Evolutionary conservation across 2,329 filamentous ascomycete species (phyloP), one percentile per base, ranked within the genome.

Genomic region (Achaetomium macrosporum): DNA sequence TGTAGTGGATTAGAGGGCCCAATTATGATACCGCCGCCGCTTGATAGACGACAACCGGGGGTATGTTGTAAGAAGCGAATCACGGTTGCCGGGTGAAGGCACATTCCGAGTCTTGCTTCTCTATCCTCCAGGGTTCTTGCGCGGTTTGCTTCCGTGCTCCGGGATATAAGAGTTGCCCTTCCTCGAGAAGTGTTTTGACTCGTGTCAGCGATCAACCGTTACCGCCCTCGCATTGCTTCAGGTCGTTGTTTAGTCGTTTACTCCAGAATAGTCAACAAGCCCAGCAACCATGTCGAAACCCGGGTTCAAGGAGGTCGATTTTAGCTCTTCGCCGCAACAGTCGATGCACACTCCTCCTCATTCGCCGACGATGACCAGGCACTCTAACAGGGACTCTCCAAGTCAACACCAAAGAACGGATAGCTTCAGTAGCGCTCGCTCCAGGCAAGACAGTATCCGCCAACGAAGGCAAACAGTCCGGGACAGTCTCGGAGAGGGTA

Each of bases 321-420:
- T 60, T 35, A 43, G 39, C 42, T 31, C 35, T n/a, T 16, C 40
- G 16, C 25, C 50, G 15, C 36, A 54, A 20, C 33, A 47, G 8
- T 25, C 36, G 0, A 50, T 57, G 2, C 37, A 60, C 46, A 60
- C 58, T 4, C 58, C 58, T 2, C 57, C 57, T 2, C 53, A 57
- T 19, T 60, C 57, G 8, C 57, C 58, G 3, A 40, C 44, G 43
- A 58, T 53, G 50, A 36, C 39, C 19, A 53, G 47, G 16, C 50
- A 54, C 10, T 43, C 49, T 30, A 50, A 42, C 5, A 8, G 15
- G 47, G 44, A 53, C 30, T 54, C 55, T 17, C 47, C 50, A 2
- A 29, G 37, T 5, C 56, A 51, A 19, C 52, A 53, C 50, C 56
- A 55, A 33, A 59, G 56, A 45, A 51, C 31, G 13, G 56, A 57